phyloP scores from a whole-genome alignment of 805 yeast genomes.

The Zygoascus flipseniorum region DNA sequence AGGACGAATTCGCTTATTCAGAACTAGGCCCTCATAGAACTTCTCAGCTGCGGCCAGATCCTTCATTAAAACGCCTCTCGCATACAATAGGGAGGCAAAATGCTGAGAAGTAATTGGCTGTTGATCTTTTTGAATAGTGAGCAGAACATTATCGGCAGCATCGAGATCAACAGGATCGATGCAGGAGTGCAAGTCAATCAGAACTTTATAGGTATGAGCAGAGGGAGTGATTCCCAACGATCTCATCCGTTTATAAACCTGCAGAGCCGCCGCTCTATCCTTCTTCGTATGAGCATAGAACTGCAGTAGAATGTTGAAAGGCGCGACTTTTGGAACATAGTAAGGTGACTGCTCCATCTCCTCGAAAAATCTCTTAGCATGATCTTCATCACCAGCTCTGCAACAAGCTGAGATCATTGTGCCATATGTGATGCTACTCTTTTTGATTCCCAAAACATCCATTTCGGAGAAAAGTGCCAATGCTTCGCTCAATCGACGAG shows the following conservation, averaged over 20 bases:
- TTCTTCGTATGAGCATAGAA: constrained; percentile 27
- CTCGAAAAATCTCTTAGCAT: constrained; percentile 26
- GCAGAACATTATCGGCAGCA: constrained; percentile 29
- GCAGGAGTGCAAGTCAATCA: constrained; percentile 30
- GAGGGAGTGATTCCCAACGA: constrained; percentile 25
- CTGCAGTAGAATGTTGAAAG: constrained; percentile 33
- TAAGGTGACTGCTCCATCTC: constrained; percentile 28
- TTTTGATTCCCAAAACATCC: constrained; percentile 19
- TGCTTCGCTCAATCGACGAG: constrained; percentile 29
- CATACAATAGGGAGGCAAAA: constrained; percentile 30
- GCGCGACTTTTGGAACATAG: constrained; percentile 27
- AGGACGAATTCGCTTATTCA: constrained; percentile 27
- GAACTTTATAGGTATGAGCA: constrained; percentile 32
- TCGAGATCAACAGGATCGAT: constrained; percentile 27
- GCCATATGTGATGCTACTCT: constrained; percentile 30
- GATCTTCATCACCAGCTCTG: constrained; percentile 27
- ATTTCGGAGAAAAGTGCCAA: constrained; percentile 25
- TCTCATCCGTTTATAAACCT: constrained; percentile 24
- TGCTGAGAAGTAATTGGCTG: constrained; percentile 26
- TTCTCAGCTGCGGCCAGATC: constrained; percentile 29
- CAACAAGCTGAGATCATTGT: constrained; percentile 32
- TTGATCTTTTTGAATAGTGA: constrained; percentile 24
- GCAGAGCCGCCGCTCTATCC: constrained; percentile 27
- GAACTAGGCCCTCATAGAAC: constrained; percentile 26
- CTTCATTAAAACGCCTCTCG: constrained; percentile 30